Evolutionary conservation across 768 basidiomycete species (phyloP), one percentile per base, ranked within the genome.

Genomic region (Boletus rubescentipes): DNA sequence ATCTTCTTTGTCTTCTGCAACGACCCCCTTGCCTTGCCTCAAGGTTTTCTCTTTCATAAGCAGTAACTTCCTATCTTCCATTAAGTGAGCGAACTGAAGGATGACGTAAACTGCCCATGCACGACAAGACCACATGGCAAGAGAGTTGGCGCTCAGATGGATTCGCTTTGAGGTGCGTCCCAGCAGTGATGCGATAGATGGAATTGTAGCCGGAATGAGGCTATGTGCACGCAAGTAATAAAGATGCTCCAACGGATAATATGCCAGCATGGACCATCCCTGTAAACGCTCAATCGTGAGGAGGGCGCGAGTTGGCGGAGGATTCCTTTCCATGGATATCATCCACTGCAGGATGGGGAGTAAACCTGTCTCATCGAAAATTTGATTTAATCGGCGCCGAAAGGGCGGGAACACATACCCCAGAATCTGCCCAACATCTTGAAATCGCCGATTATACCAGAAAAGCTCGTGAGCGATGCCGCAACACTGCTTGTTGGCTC

Each of bases 331-430:
- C 61, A 91, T 68, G 2, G 85, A 79, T 16, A 87, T 83, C 44
- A 92, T 77, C 90, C 89, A 92, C 63, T 89, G 86, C 40, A 91
- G 68, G 38, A 89, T 89, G 23, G 88, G 86, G 16, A 92, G 71
- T n/a, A 91, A 72, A 44, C 89, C 89, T 91, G 55, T 18, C 26
- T 46, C 32, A 58, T 21, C 41, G 37, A 16, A 45, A n/a, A 15
- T 43, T 15, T 34, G 29, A 29, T 16, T 30, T 29, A 16, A 32
- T 32, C 9, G 15, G 16, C 12, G 40, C 51, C 35, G 40, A 38
- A 44, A 32, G 1, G 30, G 58, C 16, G 9, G 52, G 9, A 21
- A 29, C n/a, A 38, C 82, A 65, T 63, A 89, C 91, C 91, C 86
- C 89, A 91, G 59, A 91, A 77, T 59, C 90, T 79, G 76, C 87